Conservation (phyloP, 116 monocot genomes). For the Trichopus zeylanicus region DNA sequence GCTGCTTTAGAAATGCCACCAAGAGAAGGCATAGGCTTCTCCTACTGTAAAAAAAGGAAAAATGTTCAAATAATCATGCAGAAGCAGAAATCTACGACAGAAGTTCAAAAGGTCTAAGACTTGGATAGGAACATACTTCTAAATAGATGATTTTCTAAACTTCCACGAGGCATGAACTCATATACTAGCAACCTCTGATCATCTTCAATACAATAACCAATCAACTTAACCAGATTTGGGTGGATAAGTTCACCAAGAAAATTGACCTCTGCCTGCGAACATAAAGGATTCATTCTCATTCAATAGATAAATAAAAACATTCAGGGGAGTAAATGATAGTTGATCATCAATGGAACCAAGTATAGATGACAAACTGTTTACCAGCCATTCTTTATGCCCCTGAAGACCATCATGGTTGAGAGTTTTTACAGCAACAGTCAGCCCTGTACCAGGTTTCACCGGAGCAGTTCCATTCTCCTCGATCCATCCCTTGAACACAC, state of each 20-base stretch:
- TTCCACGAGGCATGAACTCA: constrained; percentile 20
- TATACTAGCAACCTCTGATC: constrained; percentile 33
- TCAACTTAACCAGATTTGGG: constrained; percentile 47
- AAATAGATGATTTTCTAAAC: constrained; percentile 41
- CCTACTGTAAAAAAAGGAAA: too few relatives aligned
- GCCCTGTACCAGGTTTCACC: constrained; percentile 42
- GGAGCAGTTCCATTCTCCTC: constrained; percentile 51
- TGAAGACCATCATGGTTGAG: constrained; percentile 46
- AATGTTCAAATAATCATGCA: constrained; percentile 2
- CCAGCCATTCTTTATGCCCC: constrained; percentile 47
- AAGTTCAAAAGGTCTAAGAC: too few relatives aligned
- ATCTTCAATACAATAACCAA: constrained; percentile 48
- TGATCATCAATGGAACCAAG: not conserved
- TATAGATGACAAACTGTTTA: constrained; percentile 5
- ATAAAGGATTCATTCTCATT: not conserved
- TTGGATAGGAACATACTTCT: constrained; percentile 19
- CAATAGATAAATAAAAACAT: not conserved
- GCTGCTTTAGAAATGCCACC: too few relatives aligned
- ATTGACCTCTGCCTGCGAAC: constrained; percentile 39
- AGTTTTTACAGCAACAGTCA: constrained; percentile 44
- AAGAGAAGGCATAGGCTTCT: too few relatives aligned
- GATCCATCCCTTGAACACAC: constrained; percentile 52
- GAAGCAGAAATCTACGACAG: too few relatives aligned
- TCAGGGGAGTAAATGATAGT: not conserved
- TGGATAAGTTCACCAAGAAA: constrained; percentile 42